Conservation (phyloP, 768 basidiomycete genomes). For the Lactarius sanguifluus region DNA sequence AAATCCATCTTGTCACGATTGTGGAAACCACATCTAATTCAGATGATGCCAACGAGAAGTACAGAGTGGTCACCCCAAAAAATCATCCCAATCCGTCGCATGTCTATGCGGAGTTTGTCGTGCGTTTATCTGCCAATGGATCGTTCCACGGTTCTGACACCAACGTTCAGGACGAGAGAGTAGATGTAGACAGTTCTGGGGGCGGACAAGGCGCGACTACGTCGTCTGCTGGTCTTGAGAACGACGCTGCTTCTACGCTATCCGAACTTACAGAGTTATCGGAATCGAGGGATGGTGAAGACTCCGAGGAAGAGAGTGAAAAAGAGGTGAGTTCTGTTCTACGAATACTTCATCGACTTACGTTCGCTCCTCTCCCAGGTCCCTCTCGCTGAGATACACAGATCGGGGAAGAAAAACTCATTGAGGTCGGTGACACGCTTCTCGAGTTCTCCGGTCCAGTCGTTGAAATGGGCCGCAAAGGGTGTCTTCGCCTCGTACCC, state of each 20-base stretch:
- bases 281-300: not conserved
- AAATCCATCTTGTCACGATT: not conserved
- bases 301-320: not conserved
- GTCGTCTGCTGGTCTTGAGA: not conserved
- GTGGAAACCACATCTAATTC: not conserved
- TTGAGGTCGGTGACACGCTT: not conserved
- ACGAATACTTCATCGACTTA: not conserved
- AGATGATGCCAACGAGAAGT: not conserved
- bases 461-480: not conserved
- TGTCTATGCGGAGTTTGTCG: not conserved
- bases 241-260: not conserved
- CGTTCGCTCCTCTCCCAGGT: not conserved
- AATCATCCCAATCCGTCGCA: not conserved
- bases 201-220: not conserved
- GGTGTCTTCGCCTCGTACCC: not conserved
- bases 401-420: not conserved
- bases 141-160: not conserved
- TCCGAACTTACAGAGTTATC: not conserved
- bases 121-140: not conserved
- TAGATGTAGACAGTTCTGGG: not conserved
- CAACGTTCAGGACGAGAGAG: not conserved
- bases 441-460: not conserved
- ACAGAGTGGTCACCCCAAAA: not conserved
- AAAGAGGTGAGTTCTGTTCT: not conserved
- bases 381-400: not conserved